phyloP scores from a whole-genome alignment of 2,329 filamentous ascomycete species.

The Cadophora sp. region DNA sequence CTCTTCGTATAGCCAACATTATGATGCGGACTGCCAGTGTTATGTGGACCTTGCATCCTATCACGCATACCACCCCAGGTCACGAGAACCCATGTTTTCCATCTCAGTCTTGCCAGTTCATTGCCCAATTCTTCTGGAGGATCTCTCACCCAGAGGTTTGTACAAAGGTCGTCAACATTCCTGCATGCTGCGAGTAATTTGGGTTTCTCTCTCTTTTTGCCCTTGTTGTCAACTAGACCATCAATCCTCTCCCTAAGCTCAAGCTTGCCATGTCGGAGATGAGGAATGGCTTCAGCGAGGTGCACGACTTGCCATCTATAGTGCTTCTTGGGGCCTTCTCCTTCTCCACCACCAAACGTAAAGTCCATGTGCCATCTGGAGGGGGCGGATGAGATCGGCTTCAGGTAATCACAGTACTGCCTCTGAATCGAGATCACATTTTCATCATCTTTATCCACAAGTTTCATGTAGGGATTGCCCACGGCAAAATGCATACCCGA shows the following conservation, averaged over 20 bases:
- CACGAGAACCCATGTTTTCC: conserved; percentile 16
- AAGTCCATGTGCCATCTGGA: conserved; percentile 22
- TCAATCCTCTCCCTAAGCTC: conserved; percentile 11
- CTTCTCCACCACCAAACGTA: conserved; percentile 1
- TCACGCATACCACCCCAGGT: conserved; percentile 19
- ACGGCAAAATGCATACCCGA: conserved; percentile 21
- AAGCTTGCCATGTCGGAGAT: conserved; percentile 9
- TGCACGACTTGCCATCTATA: conserved; percentile 21
- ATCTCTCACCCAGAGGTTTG: conserved; percentile 17
- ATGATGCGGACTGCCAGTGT: background rate
- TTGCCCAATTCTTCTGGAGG: background rate
- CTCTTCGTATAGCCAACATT: conserved; percentile 13
- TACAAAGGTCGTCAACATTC: conserved; percentile 10
- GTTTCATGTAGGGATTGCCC: conserved; percentile 6
- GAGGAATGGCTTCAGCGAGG: conserved; percentile 3
- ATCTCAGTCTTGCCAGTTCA: conserved; percentile 9
- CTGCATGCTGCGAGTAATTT: conserved; percentile 16
- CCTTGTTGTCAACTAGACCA: background rate
- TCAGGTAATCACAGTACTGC: conserved; percentile 18
- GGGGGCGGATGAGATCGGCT: conserved; percentile 14
- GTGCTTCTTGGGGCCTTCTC: conserved; percentile 6
- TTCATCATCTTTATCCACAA: conserved; percentile 2
- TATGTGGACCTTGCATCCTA: conserved; percentile 14
- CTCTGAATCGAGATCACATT: conserved; percentile 11
- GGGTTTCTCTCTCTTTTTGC: conserved; percentile 6